Evolutionary conservation across 768 basidiomycete species (phyloP), one percentile per base, ranked within the genome.

Genomic region (Strobilomyces echinocephalus): DNA sequence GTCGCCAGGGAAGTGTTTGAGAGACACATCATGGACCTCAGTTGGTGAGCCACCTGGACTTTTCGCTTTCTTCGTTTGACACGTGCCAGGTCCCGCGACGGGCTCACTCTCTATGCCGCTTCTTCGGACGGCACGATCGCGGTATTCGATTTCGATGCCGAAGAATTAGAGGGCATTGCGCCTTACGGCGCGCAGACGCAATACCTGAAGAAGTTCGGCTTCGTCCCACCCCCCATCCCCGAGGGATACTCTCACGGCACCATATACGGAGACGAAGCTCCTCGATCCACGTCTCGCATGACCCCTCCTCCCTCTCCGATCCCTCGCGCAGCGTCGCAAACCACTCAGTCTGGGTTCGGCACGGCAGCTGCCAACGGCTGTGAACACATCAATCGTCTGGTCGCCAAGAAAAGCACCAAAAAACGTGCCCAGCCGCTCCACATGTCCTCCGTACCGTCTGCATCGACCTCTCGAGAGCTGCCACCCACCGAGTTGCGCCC

Each of bases 41-140:
- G 85, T 64, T 99, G 97, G 97, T 95, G 62, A 61, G 86, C 65
- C 3, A 28, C n/a, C 5, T 38, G 10, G 14, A 2, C 5, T 9
- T 8, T 30, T 24, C 8, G 46, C 14, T 39, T 15, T 30, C 14
- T 50, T 14, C 11, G 21, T 34, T 43, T 65, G 48, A 54, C 55
- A 56, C 28, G 34, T 50, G 34, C 24, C 58, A 97, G 94, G 94
- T 94, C 94, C 9, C 83, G 81, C 69, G 95, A 98, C 64, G 97
- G 97, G 9, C 77, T 89, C 42, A 89, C 89, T 2, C 79, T 99
- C 1, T 98, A 95, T 61, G 94, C 93, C 0, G 92, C 90, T 55
- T 97, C 95, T 1, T 95, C 93, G 0, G 97, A 99, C 65, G 97
- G 97, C 2, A 94, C 94, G 0, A 83, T 98, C 50, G 91, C 85